phyloP scores from a whole-genome alignment of 305 asterid genomes.

The Rubia balearica region DNA sequence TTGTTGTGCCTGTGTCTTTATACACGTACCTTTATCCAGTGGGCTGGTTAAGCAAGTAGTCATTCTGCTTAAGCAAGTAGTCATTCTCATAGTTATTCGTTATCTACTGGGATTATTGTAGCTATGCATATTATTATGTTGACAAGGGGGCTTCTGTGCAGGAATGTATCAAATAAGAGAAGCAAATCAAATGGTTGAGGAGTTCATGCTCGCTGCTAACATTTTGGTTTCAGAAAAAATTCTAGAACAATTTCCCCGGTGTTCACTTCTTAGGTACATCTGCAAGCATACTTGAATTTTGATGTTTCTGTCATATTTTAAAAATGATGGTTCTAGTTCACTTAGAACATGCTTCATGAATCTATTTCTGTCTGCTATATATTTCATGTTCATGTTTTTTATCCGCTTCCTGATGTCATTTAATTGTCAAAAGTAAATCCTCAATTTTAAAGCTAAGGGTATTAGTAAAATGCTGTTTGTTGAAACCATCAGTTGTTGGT shows the following conservation, averaged over 20 bases:
- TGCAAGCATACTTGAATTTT: background rate
- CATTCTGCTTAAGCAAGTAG: background rate
- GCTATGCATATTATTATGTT: background rate
- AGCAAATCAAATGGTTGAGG: conserved; percentile 99
- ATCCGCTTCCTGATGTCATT: background rate
- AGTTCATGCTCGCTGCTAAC: conserved; percentile 99
- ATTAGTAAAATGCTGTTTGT: background rate
- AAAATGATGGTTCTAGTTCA: background rate
- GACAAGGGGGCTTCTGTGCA: conserved; percentile 33
- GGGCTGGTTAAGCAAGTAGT: background rate
- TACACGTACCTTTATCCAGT: background rate
- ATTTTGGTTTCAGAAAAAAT: conserved; percentile 90
- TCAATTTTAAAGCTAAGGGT: background rate
- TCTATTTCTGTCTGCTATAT: background rate
- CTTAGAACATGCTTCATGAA: background rate
- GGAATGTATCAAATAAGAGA: conserved; percentile 99
- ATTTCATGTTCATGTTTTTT: background rate
- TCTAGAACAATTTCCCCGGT: conserved; percentile 72
- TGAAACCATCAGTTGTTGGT: background rate
- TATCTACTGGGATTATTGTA: background rate
- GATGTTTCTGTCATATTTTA: background rate
- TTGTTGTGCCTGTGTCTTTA: background rate
- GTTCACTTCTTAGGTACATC: conserved; percentile 67
- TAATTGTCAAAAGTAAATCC: background rate
- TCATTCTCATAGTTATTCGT: background rate